Conservation (phyloP, 2,329 filamentous ascomycete species). For the Diaporthe sp. region DNA sequence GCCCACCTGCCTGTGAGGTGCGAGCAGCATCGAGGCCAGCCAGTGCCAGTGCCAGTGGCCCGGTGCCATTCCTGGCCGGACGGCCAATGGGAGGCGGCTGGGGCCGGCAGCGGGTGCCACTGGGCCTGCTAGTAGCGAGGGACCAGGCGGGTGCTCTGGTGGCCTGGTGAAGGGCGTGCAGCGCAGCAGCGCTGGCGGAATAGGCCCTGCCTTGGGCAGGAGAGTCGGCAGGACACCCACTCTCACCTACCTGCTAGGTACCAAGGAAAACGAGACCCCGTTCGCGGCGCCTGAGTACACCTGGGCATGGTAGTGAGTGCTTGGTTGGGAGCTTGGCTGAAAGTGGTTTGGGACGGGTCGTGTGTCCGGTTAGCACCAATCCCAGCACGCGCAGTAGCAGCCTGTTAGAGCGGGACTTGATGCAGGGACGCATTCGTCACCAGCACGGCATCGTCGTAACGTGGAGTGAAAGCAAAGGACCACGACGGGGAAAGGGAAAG, state of each 20-base stretch:
- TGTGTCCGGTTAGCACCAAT: neutral
- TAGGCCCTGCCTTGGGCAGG: constrained; percentile 5
- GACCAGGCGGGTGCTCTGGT: constrained; percentile 21
- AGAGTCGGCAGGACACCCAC: neutral
- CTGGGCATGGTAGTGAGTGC: constrained; percentile 32
- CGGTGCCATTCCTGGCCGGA: constrained; percentile 8
- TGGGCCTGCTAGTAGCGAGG: constrained; percentile 7
- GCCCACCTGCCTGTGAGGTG: neutral
- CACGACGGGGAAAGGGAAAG: neutral
- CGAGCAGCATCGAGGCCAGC: neutral
- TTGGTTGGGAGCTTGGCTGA: constrained; percentile 33
- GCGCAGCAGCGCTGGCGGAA: neutral
- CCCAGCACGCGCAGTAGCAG: neutral
- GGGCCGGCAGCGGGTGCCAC: constrained; percentile 15
- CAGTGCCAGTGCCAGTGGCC: constrained; percentile 12
- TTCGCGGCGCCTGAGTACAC: constrained; percentile 31
- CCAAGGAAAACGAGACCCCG: constrained; percentile 16
- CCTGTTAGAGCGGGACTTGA: constrained; percentile 6
- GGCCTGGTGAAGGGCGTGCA: constrained; percentile 13
- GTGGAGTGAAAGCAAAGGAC: constrained; percentile 26
- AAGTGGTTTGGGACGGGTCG: constrained; percentile 26
- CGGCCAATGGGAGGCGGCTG: constrained; percentile 18
- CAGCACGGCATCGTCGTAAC: constrained; percentile 21
- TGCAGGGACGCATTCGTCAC: constrained; percentile 31
- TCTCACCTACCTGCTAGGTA: constrained; percentile 20